A percentile compares a stretch with the other conserved stretches of the same genome.
These are phyloP conservation scores for Phaffia tasmanica DNA, from an alignment of 768 basidiomycete genomes.

Conservation along the genomic window DNA sequence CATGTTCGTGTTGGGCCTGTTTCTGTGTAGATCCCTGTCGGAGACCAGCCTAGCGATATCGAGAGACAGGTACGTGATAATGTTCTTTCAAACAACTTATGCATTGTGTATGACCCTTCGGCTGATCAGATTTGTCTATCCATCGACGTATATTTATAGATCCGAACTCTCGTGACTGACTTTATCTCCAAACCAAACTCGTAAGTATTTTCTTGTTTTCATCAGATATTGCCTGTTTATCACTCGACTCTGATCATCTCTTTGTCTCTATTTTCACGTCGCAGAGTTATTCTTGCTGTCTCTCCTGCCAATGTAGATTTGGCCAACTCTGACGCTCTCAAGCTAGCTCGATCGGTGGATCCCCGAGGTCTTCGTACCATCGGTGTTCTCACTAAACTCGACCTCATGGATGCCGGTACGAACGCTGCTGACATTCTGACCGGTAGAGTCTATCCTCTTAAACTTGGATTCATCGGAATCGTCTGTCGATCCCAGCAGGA, in stretches of 20 bases:
- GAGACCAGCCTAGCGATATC: conserved; percentile 72
- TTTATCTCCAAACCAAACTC: conserved; percentile 95
- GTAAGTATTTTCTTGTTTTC: conserved; percentile 40
- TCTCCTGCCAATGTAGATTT: conserved; percentile 97
- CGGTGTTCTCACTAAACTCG: conserved; percentile 91
- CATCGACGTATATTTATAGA: conserved; percentile 42
- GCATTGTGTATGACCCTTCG: not conserved
- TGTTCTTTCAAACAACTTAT: not conserved
- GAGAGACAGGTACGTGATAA: conserved; percentile 49
- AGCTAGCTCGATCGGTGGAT: conserved; percentile 89
- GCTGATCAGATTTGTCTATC: not conserved
- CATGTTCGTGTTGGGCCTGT: not conserved
- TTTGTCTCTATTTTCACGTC: not conserved
- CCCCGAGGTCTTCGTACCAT: conserved; percentile 93
- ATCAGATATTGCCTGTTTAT: not conserved
- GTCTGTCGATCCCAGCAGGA: conserved; percentile 97
- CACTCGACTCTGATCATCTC: not conserved
- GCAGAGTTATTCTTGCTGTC: conserved; percentile 87
- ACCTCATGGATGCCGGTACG: conserved; percentile 98
- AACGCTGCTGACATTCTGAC: conserved; percentile 93
- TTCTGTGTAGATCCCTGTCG: conserved; percentile 65
- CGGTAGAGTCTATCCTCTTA: conserved; percentile 92
- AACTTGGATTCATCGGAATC: conserved; percentile 94
- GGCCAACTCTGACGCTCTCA: conserved; percentile 94
- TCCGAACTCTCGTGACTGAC: conserved; percentile 83